Conservation (phyloP, 768 basidiomycete species). For the Brasilioporus rufonigricans region DNA sequence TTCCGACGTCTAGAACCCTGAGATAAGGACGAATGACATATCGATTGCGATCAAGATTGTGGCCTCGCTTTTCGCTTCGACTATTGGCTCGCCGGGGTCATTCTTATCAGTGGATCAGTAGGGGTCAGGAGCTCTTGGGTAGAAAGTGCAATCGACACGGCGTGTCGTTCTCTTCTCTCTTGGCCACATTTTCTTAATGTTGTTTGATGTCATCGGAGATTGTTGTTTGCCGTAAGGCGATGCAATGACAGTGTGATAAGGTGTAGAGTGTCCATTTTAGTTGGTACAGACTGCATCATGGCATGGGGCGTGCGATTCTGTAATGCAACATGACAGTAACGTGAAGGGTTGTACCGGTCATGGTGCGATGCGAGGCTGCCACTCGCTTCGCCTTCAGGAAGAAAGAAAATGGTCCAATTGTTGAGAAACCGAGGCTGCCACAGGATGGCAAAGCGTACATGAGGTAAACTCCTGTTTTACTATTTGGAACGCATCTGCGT, state of each 20-base stretch:
- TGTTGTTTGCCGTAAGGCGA: not conserved
- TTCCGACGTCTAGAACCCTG: not conserved
- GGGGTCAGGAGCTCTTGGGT: too few relatives aligned
- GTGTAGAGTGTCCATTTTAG: not conserved
- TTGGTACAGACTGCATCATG: not conserved
- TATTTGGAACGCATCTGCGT: not conserved
- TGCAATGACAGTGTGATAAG: not conserved
- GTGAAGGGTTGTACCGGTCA: not conserved
- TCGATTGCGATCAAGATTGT: not conserved
- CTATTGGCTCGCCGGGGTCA: not conserved
- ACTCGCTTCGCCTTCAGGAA: conserved; percentile 2
- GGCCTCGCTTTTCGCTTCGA: not conserved
- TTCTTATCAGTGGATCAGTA: too few relatives aligned
- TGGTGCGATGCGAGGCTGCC: conserved; percentile 8
- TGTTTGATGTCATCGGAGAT: not conserved
- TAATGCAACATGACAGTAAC: not conserved
- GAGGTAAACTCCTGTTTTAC: too few relatives aligned
- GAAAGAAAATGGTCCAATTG: not conserved
- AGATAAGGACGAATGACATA: not conserved
- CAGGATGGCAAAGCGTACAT: not conserved
- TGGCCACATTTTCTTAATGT: not conserved
- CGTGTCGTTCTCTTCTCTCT: not conserved
- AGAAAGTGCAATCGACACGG: not conserved
- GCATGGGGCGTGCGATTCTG: not conserved
- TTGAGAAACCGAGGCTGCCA: not conserved